A percentile compares a stretch with the other conserved stretches of the same genome.
Evolutionary conservation across 495 filamentous ascomycete genomes (phyloP).

Genomic region (Trichoderma asperelloides): DNA sequence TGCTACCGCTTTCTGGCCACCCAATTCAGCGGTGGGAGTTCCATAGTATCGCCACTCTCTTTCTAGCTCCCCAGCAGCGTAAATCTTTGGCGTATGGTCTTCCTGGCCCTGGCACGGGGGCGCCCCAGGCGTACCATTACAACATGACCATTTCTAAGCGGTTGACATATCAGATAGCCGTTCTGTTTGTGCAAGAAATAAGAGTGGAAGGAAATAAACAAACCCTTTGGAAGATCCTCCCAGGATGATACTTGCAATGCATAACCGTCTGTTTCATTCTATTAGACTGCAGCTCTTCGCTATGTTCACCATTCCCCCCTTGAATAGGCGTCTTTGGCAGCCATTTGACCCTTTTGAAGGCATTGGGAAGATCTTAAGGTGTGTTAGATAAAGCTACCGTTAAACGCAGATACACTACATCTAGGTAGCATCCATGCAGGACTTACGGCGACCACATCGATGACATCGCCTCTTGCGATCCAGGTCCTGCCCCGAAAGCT

Average conservation of each 20-base stretch:
- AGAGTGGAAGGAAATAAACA: neutral
- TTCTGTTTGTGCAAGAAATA: neutral
- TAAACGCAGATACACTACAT: neutral
- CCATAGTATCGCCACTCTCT: neutral
- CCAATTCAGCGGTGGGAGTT: neutral
- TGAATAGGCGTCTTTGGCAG: neutral
- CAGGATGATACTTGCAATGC: neutral
- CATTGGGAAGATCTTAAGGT: neutral
- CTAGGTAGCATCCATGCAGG: neutral
- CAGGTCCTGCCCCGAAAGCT: neutral
- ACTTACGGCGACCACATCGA: neutral
- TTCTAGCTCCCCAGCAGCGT: neutral
- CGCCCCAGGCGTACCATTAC: neutral
- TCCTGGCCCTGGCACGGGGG: neutral
- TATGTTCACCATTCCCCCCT: neutral
- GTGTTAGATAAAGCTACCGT: neutral
- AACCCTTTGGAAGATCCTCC: neutral
- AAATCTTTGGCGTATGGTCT: neutral
- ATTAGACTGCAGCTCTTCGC: neutral
- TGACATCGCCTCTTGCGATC: neutral
- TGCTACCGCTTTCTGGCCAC: constrained; percentile 12
- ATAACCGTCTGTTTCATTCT: neutral
- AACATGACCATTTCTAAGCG: neutral
- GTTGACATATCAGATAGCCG: neutral
- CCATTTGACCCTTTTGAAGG: neutral